Evolutionary conservation across 352 stramenopile species (phyloP).

Genomic region (Pythium vanterpoolii): DNA sequence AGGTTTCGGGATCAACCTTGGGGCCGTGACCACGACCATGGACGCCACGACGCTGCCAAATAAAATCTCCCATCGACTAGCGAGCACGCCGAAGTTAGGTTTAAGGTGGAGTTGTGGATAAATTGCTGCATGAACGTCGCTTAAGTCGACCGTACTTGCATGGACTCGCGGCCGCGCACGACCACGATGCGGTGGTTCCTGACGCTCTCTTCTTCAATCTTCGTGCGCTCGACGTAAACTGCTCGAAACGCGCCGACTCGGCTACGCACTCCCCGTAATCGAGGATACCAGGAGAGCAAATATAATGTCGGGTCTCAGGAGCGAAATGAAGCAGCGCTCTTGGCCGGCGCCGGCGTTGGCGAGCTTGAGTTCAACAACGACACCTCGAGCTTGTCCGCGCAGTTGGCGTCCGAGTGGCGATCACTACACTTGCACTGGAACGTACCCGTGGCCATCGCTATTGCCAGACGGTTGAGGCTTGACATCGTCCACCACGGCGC

Average conservation of each 20-base stretch:
- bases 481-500: too few species aligned
- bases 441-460: too few species aligned
- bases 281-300: constrained; percentile 67
- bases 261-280: constrained; percentile 73
- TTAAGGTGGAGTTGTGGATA: constrained; percentile 84
- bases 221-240: constrained; percentile 75
- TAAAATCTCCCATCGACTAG: constrained; percentile 85
- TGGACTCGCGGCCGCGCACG: constrained; percentile 72
- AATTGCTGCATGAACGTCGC: constrained; percentile 87
- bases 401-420: too few species aligned
- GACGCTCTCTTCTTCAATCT: constrained; percentile 42
- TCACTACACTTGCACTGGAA: too few species aligned
- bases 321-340: constrained; percentile 81
- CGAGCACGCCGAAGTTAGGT: constrained; percentile 34
- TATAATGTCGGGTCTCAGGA: constrained; percentile 76
- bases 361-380: too few species aligned
- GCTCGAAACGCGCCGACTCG: constrained; percentile 68
- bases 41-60: constrained; percentile 83
- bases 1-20: constrained; percentile 73
- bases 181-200: constrained; percentile 59
- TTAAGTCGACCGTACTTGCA: constrained; percentile 80
- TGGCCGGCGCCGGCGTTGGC: too few species aligned
- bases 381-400: too few species aligned
- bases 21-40: constrained; percentile 78
- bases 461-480: too few species aligned